Conservation (phyloP, 2,329 filamentous ascomycete species). For the Stemphylium vesicarium region DNA sequence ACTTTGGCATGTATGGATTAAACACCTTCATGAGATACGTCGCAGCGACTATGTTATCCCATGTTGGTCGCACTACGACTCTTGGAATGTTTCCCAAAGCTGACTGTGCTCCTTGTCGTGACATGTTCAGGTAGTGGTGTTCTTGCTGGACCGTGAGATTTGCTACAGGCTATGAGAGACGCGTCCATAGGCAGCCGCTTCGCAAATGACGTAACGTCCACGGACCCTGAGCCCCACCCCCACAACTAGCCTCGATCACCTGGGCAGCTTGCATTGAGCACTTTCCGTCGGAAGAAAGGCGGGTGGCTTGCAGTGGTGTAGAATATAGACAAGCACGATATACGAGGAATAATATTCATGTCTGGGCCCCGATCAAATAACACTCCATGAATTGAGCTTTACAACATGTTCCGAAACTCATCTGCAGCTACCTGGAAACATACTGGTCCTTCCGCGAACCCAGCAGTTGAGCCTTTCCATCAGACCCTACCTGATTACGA, state of each 20-base stretch:
- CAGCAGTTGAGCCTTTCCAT: constrained; percentile 59
- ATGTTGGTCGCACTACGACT: constrained; percentile 39
- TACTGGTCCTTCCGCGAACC: constrained; percentile 16
- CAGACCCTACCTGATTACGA: constrained; percentile 62
- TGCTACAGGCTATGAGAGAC: constrained; percentile 1
- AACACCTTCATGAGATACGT: constrained; percentile 43
- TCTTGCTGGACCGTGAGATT: background rate
- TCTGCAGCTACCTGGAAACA: constrained; percentile 34
- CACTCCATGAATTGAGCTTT: background rate
- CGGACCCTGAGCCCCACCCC: background rate
- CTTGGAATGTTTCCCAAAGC: constrained; percentile 29
- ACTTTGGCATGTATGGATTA: background rate
- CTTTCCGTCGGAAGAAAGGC: constrained; percentile 6
- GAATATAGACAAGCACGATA: too few species aligned
- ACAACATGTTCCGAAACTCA: constrained; percentile 36
- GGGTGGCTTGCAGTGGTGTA: background rate
- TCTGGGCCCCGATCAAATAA: too few species aligned
- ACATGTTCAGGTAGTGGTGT: constrained; percentile 27
- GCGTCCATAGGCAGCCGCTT: constrained; percentile 7
- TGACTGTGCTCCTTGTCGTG: constrained; percentile 44
- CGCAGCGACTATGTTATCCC: constrained; percentile 33
- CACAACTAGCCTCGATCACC: background rate
- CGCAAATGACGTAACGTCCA: constrained; percentile 13
- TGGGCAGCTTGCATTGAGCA: constrained; percentile 1
- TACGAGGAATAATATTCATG: background rate